phyloP scores from a whole-genome alignment of 352 stramenopile species.

The Globisporangium canariense region DNA sequence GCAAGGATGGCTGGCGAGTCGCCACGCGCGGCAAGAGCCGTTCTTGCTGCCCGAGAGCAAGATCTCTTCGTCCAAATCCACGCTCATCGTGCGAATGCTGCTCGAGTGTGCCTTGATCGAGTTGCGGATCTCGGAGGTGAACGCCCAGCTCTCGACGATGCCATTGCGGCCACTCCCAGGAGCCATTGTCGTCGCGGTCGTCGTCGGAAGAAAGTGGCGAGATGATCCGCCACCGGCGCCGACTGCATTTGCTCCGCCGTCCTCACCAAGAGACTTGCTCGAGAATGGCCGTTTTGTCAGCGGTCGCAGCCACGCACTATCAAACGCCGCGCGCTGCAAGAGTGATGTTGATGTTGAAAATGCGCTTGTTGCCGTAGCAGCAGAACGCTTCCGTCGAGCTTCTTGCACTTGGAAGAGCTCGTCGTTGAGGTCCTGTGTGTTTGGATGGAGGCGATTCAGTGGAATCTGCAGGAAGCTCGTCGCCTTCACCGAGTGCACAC shows the following conservation, averaged over 20 bases:
- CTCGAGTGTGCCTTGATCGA: conserved; percentile 68
- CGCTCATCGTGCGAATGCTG: conserved; percentile 41
- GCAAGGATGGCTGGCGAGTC: conserved; percentile 49
- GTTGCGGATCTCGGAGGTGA: conserved; percentile 46
- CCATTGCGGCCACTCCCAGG: background rate
- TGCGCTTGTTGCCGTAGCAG: background rate
- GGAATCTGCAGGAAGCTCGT: conserved; percentile 64
- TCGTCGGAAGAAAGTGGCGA: background rate
- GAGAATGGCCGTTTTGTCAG: conserved; percentile 20
- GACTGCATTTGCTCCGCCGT: background rate
- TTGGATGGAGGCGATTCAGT: conserved; percentile 30
- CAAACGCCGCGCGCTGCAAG: conserved; percentile 9
- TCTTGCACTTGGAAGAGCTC: conserved; percentile 52
- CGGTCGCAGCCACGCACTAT: conserved; percentile 32
- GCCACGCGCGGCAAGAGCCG: conserved; percentile 67
- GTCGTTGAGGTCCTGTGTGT: conserved; percentile 51
- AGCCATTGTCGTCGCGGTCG: background rate
- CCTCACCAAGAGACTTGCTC: background rate
- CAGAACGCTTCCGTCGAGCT: conserved; percentile 34
- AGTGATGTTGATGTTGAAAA: conserved; percentile 1
- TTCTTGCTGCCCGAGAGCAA: conserved; percentile 70
- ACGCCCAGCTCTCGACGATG: conserved; percentile 24
- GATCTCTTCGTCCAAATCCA: conserved; percentile 60
- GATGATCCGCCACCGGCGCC: background rate
- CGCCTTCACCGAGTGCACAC: conserved; percentile 51